Base-by-base conservation (phyloP, 2,329 filamentous ascomycete species). In the Xylaria sp. region DNA sequence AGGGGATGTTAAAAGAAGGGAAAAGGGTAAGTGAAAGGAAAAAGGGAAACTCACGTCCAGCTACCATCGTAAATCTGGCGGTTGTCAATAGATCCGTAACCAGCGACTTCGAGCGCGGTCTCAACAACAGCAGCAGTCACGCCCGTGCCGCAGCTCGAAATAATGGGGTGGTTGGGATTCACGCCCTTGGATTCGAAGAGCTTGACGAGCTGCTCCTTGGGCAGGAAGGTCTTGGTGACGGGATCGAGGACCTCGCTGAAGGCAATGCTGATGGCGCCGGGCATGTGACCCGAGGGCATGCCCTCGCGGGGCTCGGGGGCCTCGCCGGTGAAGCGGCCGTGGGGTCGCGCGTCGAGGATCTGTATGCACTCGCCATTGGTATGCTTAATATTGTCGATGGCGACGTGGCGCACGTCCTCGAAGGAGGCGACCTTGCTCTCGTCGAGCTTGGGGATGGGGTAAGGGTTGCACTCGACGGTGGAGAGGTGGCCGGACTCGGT, bases 61-160 rank as follows among this genome's bases (percentile, higher is more conserved):
- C 92, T 96, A 52, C 94, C 94, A 73, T 99, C 94, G 70, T 99
- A 99, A 19, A 99, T 80, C 71, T 83, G 87, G 66, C 90, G 84
- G 57, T 83, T 83, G 62, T 86, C 82, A 0, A 83, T 75, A 3
- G 83, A 78, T 1, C 89, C 90, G 70, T 86, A 92, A 1, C 86
- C 87, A 19, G 92, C 91, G 73, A 91, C 86, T 35, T 84, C 85
- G 57, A 99, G 76, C 1, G 92, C 94, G 44, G 92, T 88, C 71
- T 99, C 94, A 48, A 99, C 85, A 49, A 97, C 84, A 16, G 90
- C 91, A 6, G 94, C 94, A 9, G 92, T 97, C 55, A 99, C 93
- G 39, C 94, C 94, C 5, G 92, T 97, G 10, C 94, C 94, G 69
- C 94, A 99, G 69, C 84, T 93, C 54, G 86, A 89, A 68, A 97